Percentiles rank a stretch among this genome's conserved stretches.
Evolutionary conservation across 306 rosid genomes (phyloP).

Genomic region (Trifolium repens): DNA sequence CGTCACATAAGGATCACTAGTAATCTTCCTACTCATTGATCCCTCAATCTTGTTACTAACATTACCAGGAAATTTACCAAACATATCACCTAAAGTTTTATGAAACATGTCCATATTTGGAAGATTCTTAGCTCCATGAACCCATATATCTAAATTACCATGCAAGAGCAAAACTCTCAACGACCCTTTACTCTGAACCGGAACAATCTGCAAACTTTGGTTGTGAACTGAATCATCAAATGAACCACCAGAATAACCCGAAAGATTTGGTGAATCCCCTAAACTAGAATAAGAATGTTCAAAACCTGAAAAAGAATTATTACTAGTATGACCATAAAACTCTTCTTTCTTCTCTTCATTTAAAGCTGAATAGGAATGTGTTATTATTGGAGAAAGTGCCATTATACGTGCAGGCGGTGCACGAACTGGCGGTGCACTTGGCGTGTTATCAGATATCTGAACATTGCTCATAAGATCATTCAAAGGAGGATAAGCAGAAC

Average conservation of each 20-base stretch:
- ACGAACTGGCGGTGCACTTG: slow-evolving; percentile 37
- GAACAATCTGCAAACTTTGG: slow-evolving; percentile 73
- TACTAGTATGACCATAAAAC: slow-evolving; percentile 48
- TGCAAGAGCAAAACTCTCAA: slow-evolving; percentile 78
- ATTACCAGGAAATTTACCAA: slow-evolving; percentile 42
- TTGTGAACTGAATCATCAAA: slow-evolving; percentile 58
- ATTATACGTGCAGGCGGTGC: slow-evolving; percentile 1
- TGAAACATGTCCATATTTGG: slow-evolving; percentile 99
- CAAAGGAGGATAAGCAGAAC: slow-evolving; percentile 67
- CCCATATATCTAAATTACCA: slow-evolving; percentile 89
- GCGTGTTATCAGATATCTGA: slow-evolving; percentile 53
- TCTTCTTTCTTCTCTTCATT: slow-evolving; percentile 54
- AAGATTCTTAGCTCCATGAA: slow-evolving; percentile 71
- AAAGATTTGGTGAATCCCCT: slow-evolving; percentile 36
- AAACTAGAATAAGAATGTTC: slow-evolving; percentile 45
- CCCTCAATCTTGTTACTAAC: slow-evolving; percentile 65
- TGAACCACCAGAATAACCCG: slow-evolving; percentile 53
- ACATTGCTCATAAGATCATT: slow-evolving; percentile 59
- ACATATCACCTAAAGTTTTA: slow-evolving; percentile 79
- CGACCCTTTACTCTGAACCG: slow-evolving; percentile 63
- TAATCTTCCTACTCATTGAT: slow-evolving; percentile 59
- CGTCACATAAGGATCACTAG: slow-evolving; percentile 96
- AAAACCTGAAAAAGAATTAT: slow-evolving; percentile 54
- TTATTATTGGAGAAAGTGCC: not conserved
- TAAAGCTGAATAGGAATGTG: slow-evolving; percentile 48